Percentiles rank a stretch among this genome's conserved stretches.
phyloP scores from a whole-genome alignment of 305 asterid species.

The Solanum hybrid region DNA sequence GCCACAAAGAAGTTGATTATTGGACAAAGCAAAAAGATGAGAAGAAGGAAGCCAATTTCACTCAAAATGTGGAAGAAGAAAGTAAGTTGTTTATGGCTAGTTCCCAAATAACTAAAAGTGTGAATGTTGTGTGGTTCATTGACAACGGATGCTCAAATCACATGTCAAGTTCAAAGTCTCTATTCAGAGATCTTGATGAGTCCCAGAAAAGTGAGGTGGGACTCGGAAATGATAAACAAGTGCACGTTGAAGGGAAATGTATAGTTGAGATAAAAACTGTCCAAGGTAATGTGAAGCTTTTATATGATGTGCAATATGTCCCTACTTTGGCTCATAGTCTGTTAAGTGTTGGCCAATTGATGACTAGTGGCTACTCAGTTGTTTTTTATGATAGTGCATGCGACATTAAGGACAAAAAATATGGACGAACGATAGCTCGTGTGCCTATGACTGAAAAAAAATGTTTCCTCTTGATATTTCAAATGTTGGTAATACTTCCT shows the following conservation, averaged over 20 bases:
- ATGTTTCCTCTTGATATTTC: background rate
- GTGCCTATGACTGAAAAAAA: background rate
- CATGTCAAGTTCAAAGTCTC: background rate
- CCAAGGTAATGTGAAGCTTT: background rate
- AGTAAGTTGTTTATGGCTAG: background rate
- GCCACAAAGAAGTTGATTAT: background rate
- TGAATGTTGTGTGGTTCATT: background rate
- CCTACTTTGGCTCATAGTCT: background rate
- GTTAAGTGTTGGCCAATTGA: background rate
- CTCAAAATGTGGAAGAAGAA: background rate
- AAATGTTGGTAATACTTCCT: background rate
- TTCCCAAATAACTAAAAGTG: background rate
- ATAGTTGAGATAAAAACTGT: background rate
- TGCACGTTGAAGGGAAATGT: background rate
- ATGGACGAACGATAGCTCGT: background rate
- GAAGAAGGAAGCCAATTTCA: background rate
- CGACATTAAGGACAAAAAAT: background rate
- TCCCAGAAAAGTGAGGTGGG: background rate
- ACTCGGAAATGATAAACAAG: background rate
- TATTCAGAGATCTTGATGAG: background rate
- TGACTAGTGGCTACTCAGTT: background rate
- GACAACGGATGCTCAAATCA: background rate
- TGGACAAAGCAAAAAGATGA: background rate
- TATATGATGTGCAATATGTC: background rate
- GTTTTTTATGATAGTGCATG: background rate